Base-by-base conservation (phyloP, 2,329 filamentous ascomycete genomes). In the Fusarium azukiicola region DNA sequence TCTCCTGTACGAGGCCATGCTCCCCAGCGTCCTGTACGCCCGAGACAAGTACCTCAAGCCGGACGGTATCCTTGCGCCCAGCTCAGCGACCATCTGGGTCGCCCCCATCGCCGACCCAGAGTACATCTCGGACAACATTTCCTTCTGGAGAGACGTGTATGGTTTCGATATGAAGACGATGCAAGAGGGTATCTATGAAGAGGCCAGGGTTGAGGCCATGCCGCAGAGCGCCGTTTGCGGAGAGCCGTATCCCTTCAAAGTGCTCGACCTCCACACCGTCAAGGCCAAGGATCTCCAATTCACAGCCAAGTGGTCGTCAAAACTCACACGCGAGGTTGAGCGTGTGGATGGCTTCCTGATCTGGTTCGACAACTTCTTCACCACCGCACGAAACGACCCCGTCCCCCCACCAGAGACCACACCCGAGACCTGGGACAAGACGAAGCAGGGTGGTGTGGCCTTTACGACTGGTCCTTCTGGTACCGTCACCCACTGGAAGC, bases 341-440 rank as follows among this genome's bases (percentile, higher is more conserved):
- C 89, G 90, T 3, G 89, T 99, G n/a, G 96, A 99, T 84, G 97
- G 96, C 8, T 98, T 97, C 86, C 91, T 96, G 19, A 92, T 98
- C 80, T 99, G 97, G 96, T 99, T 99, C 85, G 97, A 99, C 86
- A 97, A 95, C 36, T 98, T 98, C 90, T 99, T 99, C 87, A 93
- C 95, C 79, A 93, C 94, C 14, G 92, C 92, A 1, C 89, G 91
- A 47, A 88, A 90, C 47, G 88, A 90, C 42, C 87, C 90, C 32
- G 88, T 93, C 63, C 89, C 90, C 13, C 78, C 89, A 13, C 87
- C 90, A 42, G 87, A 91, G 75, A 89, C 89, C n/a, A 92, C 93
- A 67, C 93, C 94, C 0, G 90, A 94, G 71, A 90, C 92, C 7
- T 97, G 95, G 93, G 87, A 86, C 9, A 91, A 92, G 78, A 89